These are phyloP conservation scores for Xylaria sp. DNA, from an alignment of 2,329 filamentous ascomycete genomes.

Conservation along the genomic window DNA sequence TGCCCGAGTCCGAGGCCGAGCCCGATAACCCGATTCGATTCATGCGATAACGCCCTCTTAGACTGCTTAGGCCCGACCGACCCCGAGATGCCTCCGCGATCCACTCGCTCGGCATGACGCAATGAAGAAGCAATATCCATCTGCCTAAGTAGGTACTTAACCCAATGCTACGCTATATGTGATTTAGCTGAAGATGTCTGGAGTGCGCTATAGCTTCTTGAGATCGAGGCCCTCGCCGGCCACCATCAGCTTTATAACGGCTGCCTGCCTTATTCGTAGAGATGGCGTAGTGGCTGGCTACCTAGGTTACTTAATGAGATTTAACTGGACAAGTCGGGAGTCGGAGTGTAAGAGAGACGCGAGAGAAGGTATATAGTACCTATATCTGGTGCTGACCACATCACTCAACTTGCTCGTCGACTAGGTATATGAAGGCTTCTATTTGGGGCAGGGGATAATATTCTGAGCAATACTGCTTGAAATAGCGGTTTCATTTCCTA, in stretches of 20 bases:
- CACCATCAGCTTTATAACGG: background rate
- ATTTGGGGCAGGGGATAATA: background rate
- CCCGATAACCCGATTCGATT: background rate
- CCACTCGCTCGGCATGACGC: background rate
- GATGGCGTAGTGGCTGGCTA: background rate
- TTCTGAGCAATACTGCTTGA: too few species aligned
- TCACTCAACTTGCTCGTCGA: background rate
- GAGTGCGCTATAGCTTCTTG: background rate
- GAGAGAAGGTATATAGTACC: background rate
- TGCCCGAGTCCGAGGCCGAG: slow-evolving; percentile 2
- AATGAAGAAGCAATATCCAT: background rate
- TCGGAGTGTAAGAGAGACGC: too few species aligned
- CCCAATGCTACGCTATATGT: background rate
- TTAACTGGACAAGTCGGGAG: background rate
- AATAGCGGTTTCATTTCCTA: too few species aligned
- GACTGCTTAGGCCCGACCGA: background rate
- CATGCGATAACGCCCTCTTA: too few species aligned
- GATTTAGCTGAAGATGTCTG: background rate
- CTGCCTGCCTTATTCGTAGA: background rate
- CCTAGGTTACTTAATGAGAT: background rate
- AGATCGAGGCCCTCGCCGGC: background rate
- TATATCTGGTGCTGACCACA: background rate
- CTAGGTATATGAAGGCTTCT: background rate
- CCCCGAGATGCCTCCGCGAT: background rate
- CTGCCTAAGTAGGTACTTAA: background rate